Conservation (phyloP, 1,284 basidiomycete species). For the Stereum hirsutum region DNA sequence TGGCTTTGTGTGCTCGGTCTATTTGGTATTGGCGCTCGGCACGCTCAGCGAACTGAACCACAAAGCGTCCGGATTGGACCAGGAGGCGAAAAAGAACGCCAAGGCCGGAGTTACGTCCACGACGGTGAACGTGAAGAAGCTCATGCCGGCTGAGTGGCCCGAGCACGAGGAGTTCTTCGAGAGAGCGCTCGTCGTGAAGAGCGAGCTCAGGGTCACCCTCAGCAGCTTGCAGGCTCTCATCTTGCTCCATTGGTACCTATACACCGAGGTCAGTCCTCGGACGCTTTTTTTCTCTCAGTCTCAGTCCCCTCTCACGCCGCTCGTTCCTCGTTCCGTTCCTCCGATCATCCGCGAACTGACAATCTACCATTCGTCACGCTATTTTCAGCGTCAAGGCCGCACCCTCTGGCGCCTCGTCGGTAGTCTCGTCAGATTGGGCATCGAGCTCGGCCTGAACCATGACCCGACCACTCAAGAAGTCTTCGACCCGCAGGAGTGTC, state of each 20-base stretch:
- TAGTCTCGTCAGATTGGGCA: conserved; percentile 66
- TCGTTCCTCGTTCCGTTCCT: too few species aligned
- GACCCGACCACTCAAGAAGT: conserved; percentile 61
- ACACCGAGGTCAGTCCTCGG: conserved; percentile 66
- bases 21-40: conserved; percentile 68
- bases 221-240: conserved; percentile 75
- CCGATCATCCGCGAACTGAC: not conserved
- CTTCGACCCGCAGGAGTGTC: conserved; percentile 66
- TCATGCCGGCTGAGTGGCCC: conserved; percentile 70
- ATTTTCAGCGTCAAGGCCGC: conserved; percentile 65
- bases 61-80: conserved; percentile 38
- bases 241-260: conserved; percentile 77
- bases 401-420: conserved; percentile 79
- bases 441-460: conserved; percentile 77
- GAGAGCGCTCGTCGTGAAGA: conserved; percentile 64
- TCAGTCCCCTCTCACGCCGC: too few species aligned
- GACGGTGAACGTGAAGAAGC: conserved; percentile 30
- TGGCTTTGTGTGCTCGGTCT: conserved; percentile 67
- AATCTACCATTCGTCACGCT: conserved; percentile 3
- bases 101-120: conserved; percentile 13
- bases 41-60: conserved; percentile 75
- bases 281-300: not conserved
- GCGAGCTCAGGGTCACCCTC: conserved; percentile 70
- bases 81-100: conserved; percentile 22
- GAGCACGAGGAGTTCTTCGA: conserved; percentile 76